phyloP scores from a whole-genome alignment of 2,329 filamentous ascomycete species.

The Talaromyces sp. region DNA sequence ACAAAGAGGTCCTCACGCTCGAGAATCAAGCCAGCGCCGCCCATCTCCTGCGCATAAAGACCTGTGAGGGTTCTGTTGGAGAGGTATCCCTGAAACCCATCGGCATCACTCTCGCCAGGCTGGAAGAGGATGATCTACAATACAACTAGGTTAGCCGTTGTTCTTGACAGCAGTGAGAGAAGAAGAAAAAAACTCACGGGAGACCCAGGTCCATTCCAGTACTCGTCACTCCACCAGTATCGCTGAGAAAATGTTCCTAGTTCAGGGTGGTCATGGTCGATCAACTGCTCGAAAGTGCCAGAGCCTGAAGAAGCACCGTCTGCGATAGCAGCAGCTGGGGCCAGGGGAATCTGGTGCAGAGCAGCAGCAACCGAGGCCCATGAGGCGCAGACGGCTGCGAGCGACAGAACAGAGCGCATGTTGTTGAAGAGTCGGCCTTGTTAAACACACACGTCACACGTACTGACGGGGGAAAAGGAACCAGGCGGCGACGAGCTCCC shows the following conservation, averaged over 20 bases:
- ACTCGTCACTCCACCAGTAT: constrained; percentile 50
- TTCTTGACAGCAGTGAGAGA: neutral
- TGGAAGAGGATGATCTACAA: constrained; percentile 48
- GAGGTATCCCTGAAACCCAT: constrained; percentile 47
- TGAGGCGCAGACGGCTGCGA: constrained; percentile 5
- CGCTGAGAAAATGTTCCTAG: constrained; percentile 53
- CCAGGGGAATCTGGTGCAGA: neutral
- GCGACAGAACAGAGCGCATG: constrained; percentile 7
- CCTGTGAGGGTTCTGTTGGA: constrained; percentile 49
- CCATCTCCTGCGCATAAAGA: constrained; percentile 48
- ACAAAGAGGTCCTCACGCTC: constrained; percentile 41
- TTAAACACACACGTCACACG: neutral
- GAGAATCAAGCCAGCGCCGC: constrained; percentile 51
- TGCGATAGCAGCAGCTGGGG: neutral
- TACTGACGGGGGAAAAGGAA: neutral
- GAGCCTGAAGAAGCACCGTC: constrained; percentile 11
- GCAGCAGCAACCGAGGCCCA: constrained; percentile 5
- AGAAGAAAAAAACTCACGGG: constrained; percentile 35
- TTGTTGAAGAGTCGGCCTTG: neutral
- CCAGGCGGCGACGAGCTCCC: neutral
- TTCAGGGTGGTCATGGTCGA: constrained; percentile 55
- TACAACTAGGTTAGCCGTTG: neutral
- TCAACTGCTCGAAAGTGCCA: constrained; percentile 50
- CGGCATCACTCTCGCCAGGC: constrained; percentile 50
- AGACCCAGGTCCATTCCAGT: constrained; percentile 52